These are phyloP conservation scores for Aspergillus neoniger DNA, from an alignment of 2,329 filamentous ascomycete genomes.

Conservation along the genomic window DNA sequence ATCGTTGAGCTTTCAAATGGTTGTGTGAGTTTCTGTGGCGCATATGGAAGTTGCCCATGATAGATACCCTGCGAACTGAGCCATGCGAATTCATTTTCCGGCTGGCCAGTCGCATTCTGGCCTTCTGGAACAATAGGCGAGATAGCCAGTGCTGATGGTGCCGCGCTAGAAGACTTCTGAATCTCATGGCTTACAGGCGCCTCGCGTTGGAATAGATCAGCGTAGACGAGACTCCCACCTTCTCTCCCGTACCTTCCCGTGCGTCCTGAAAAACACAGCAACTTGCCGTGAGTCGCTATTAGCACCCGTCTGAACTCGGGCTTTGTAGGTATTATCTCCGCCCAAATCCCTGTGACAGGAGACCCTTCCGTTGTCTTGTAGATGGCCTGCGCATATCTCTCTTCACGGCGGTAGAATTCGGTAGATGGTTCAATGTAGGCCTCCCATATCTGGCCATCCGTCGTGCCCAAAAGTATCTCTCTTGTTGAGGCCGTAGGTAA, in stretches of 20 bases:
- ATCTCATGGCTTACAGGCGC: constrained; percentile 75
- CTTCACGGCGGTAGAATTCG: constrained; percentile 93
- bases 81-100: constrained; percentile 78
- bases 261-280: constrained; percentile 81
- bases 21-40: constrained; percentile 67
- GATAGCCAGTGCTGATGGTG: constrained; percentile 69
- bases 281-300: constrained; percentile 72
- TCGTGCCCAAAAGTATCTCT: constrained; percentile 86
- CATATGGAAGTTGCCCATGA: constrained; percentile 75
- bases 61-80: constrained; percentile 82
- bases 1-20: constrained; percentile 79
- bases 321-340: constrained; percentile 69
- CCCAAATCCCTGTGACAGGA: constrained; percentile 77
- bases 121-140: constrained; percentile 71
- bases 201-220: constrained; percentile 84
- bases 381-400: constrained; percentile 83
- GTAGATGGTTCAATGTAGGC: constrained; percentile 90
- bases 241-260: constrained; percentile 72
- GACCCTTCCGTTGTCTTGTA: constrained; percentile 81
- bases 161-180: constrained; percentile 58
- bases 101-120: constrained; percentile 54
- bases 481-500: constrained; percentile 89
- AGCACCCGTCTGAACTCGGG: constrained; percentile 75
- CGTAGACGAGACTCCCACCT: constrained; percentile 81
- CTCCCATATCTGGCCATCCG: constrained; percentile 95